phyloP scores from a whole-genome alignment of 2,329 filamentous ascomycete species.

The Paecilomyces fulvus region DNA sequence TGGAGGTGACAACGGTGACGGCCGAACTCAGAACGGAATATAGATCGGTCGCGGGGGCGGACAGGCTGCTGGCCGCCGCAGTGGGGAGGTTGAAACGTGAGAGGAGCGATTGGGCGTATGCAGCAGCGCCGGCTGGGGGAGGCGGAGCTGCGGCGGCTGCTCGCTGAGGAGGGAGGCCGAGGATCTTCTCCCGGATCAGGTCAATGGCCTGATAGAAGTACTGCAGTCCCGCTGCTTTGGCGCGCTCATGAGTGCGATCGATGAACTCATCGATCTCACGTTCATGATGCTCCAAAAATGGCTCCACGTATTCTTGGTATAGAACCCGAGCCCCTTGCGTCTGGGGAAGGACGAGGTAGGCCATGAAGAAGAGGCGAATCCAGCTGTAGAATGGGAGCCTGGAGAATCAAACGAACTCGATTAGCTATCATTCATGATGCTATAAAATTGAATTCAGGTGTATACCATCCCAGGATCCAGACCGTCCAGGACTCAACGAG shows the following conservation, averaged over 20 bases:
- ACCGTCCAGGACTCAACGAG: constrained; percentile 79
- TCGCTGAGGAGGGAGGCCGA: constrained; percentile 62
- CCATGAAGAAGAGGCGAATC: constrained; percentile 74
- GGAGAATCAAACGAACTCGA: background rate
- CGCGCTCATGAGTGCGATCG: constrained; percentile 66
- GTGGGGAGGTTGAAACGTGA: constrained; percentile 77
- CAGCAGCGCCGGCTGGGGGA: constrained; percentile 23
- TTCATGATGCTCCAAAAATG: constrained; percentile 82
- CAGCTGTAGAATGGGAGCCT: constrained; percentile 92
- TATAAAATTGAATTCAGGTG: no score
- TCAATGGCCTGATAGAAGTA: constrained; percentile 67
- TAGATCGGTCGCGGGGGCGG: constrained; percentile 53
- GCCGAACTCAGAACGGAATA: constrained; percentile 70
- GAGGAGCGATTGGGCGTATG: constrained; percentile 73
- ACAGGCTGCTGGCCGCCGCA: constrained; percentile 44
- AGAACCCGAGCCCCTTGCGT: constrained; percentile 85
- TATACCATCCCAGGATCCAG: constrained; percentile 74
- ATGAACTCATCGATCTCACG: constrained; percentile 84
- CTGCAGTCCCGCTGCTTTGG: constrained; percentile 65
- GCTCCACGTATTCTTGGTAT: constrained; percentile 78
- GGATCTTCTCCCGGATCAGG: constrained; percentile 62
- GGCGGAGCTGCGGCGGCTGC: constrained; percentile 41
- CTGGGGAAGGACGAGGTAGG: constrained; percentile 94
- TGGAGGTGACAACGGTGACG: constrained; percentile 52
- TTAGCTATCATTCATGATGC: constrained; percentile 2